These are phyloP conservation scores for Suillus hirtellus DNA, from an alignment of 768 basidiomycete species.

Conservation along the genomic window DNA sequence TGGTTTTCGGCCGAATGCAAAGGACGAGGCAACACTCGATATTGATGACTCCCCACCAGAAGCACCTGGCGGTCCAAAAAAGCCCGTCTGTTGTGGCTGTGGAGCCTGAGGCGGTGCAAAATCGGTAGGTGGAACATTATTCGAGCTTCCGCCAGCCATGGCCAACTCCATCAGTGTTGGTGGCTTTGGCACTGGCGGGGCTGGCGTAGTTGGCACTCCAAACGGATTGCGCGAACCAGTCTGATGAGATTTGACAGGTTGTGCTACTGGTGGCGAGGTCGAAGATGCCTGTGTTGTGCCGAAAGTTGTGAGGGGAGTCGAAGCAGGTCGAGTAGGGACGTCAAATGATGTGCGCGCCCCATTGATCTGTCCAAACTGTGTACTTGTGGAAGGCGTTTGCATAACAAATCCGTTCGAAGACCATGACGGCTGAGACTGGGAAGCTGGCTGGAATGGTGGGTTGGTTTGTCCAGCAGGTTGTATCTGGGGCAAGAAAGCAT, in stretches of 20 bases:
- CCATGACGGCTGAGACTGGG: conserved; percentile 19
- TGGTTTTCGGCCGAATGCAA: conserved; percentile 45
- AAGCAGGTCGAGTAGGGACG: conserved; percentile 62
- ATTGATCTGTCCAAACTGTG: conserved; percentile 11
- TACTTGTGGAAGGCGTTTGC: conserved; percentile 14
- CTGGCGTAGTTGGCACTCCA: conserved; percentile 63
- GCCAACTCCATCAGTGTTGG: conserved; percentile 84
- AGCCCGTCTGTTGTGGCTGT: conserved; percentile 26
- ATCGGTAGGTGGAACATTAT: conserved; percentile 17
- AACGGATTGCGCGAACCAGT: conserved; percentile 98
- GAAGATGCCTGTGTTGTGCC: conserved; percentile 26
- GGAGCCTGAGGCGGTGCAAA: conserved; percentile 32
- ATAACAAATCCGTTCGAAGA: conserved; percentile 13
- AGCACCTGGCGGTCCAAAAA: conserved; percentile 32
- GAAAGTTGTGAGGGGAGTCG: conserved; percentile 63
- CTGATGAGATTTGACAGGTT: conserved; percentile 80
- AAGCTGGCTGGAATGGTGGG: conserved; percentile 15
- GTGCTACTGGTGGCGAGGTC: conserved; percentile 46
- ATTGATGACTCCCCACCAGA: conserved; percentile 48
- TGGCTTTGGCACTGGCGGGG: conserved; percentile 68
- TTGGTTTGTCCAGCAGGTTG: conserved; percentile 18
- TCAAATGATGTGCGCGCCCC: conserved; percentile 12
- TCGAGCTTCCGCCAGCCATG: conserved; percentile 42
- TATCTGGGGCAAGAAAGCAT: conserved; percentile 14
- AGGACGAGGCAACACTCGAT: conserved; percentile 73